These are phyloP conservation scores for Nakaseomyces sp. DNA, from an alignment of 1,139 yeast genomes.

Conservation along the genomic window DNA sequence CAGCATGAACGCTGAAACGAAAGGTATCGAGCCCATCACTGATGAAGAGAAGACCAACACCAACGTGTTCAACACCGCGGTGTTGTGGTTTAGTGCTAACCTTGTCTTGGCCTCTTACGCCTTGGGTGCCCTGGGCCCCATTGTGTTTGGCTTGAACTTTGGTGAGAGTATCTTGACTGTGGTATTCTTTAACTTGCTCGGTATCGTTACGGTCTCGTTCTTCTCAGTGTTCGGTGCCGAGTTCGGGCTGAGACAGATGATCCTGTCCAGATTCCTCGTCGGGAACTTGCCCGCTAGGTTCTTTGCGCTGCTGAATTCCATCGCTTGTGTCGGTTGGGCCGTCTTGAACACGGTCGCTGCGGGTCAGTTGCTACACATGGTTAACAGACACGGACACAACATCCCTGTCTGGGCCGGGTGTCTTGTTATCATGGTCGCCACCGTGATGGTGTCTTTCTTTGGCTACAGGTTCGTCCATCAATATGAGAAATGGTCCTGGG, in stretches of 20 bases:
- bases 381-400: slow-evolving; percentile 46
- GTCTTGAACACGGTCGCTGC: slow-evolving; percentile 87
- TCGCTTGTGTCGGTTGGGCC: slow-evolving; percentile 95
- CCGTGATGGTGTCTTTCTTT: slow-evolving; percentile 68
- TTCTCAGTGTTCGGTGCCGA: slow-evolving; percentile 82
- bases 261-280: slow-evolving; percentile 65
- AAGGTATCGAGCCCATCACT: slow-evolving; percentile 41
- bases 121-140: slow-evolving; percentile 70
- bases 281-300: slow-evolving; percentile 72
- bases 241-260: slow-evolving; percentile 84
- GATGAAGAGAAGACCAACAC: slow-evolving; percentile 42
- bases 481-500: slow-evolving; percentile 85
- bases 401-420: slow-evolving; percentile 94
- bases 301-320: slow-evolving; percentile 66
- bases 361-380: slow-evolving; percentile 75
- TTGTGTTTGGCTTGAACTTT: slow-evolving; percentile 44
- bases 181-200: slow-evolving; percentile 65
- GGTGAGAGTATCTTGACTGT: slow-evolving; percentile 57
- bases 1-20: slow-evolving; percentile 36
- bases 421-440: slow-evolving; percentile 57
- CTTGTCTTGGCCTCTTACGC: slow-evolving; percentile 80
- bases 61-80: slow-evolving; percentile 59
- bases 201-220: slow-evolving; percentile 72
- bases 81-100: slow-evolving; percentile 92
- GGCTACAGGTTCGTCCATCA: slow-evolving; percentile 78